Conservation (phyloP, 768 basidiomycete genomes). For the Naematelia encephala region DNA sequence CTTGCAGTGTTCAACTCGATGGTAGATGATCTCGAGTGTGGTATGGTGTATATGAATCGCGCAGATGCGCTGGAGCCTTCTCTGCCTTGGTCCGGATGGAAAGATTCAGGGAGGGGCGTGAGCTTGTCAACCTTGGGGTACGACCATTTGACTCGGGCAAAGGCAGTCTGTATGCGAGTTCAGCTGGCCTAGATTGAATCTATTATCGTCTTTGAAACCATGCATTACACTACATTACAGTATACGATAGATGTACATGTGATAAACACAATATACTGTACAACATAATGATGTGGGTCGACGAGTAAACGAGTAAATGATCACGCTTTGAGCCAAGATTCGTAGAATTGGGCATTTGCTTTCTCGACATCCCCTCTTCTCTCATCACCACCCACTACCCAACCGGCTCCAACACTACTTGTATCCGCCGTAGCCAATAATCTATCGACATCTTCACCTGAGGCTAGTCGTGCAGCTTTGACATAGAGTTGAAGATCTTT, state of each 20-base stretch:
- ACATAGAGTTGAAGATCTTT: slow-evolving; percentile 46
- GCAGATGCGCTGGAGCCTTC: slow-evolving; percentile 88
- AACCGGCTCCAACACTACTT: neutral
- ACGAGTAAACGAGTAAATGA: no score
- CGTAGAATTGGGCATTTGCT: slow-evolving; percentile 6
- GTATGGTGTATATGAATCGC: slow-evolving; percentile 92
- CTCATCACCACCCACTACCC: neutral
- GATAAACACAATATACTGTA: no score
- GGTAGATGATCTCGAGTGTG: slow-evolving; percentile 71
- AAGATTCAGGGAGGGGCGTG: slow-evolving; percentile 86
- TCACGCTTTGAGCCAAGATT: slow-evolving; percentile 5
- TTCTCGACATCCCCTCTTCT: neutral
- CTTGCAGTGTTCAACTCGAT: slow-evolving; percentile 66
- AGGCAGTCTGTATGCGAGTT: slow-evolving; percentile 48
- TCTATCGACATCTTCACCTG: slow-evolving; percentile 20
- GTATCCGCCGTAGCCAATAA: neutral
- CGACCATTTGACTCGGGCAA: slow-evolving; percentile 48
- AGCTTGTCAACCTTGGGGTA: slow-evolving; percentile 70
- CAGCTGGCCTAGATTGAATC: slow-evolving; percentile 10
- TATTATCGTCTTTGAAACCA: no score
- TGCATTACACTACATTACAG: no score
- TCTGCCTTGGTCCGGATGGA: slow-evolving; percentile 89
- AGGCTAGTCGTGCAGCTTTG: slow-evolving; percentile 29
- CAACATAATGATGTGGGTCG: neutral
- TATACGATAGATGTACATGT: neutral